Evolutionary conservation across 2,329 filamentous ascomycete genomes (phyloP).

Genomic region (Cladosporium sp.): DNA sequence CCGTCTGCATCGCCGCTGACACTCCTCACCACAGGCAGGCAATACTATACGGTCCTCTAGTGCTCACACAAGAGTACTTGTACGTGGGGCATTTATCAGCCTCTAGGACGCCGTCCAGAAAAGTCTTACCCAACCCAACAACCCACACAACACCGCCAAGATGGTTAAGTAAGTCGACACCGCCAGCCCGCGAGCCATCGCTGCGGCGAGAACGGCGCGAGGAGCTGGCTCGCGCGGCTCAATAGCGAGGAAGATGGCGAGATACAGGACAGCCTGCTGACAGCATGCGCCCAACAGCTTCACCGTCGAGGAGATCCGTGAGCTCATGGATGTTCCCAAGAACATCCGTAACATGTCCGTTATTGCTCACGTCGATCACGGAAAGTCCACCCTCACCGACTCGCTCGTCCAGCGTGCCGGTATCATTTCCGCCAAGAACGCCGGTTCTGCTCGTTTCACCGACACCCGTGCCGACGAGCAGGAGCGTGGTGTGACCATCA

Average conservation of each 20-base stretch:
- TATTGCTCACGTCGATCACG: slow-evolving; percentile 99
- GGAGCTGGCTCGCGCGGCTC: background rate
- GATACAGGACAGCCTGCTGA: slow-evolving; percentile 45
- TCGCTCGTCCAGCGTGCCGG: slow-evolving; percentile 97
- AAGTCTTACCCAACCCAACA: slow-evolving; percentile 22
- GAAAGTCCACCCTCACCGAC: slow-evolving; percentile 99
- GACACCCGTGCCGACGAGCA: slow-evolving; percentile 97
- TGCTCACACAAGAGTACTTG: slow-evolving; percentile 19
- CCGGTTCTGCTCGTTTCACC: slow-evolving; percentile 91
- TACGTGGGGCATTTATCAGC: slow-evolving; percentile 24
- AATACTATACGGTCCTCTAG: slow-evolving; percentile 21
- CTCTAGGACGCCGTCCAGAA: slow-evolving; percentile 14
- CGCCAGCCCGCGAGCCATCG: background rate
- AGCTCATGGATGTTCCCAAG: slow-evolving; percentile 71
- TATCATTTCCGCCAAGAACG: slow-evolving; percentile 98
- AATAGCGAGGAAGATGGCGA: background rate
- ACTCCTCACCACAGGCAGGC: slow-evolving; percentile 33
- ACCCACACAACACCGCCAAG: slow-evolving; percentile 68
- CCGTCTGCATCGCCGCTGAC: slow-evolving; percentile 33
- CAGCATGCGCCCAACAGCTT: slow-evolving; percentile 62
- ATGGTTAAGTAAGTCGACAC: slow-evolving; percentile 93
- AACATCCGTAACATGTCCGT: slow-evolving; percentile 96
- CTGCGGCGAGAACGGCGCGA: background rate
- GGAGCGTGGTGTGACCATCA: slow-evolving; percentile 99
- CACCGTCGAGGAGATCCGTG: slow-evolving; percentile 82